Evolutionary conservation across 768 basidiomycete species (phyloP).

Genomic region (Hericium coralloides): DNA sequence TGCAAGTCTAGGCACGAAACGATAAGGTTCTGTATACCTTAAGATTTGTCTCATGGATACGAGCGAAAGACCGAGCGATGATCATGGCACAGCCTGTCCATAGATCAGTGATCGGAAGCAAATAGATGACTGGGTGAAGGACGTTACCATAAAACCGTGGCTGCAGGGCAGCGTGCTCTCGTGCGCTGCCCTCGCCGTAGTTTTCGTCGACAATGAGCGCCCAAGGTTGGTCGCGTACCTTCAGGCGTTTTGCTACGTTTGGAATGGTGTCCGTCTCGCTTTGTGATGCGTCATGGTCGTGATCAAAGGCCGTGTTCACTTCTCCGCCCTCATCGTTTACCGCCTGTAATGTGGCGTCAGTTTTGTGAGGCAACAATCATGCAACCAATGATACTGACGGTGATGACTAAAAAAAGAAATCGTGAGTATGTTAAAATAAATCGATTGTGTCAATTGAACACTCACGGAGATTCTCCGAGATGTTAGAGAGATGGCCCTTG

Average conservation of each 20-base stretch:
- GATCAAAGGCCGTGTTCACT: constrained; percentile 87
- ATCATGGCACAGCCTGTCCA: constrained; percentile 73
- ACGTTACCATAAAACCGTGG: constrained; percentile 81
- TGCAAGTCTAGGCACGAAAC: not conserved
- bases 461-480: constrained; percentile 89
- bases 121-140: no score
- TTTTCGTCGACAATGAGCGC: constrained; percentile 92
- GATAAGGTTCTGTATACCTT: constrained; percentile 36
- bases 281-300: constrained; percentile 37
- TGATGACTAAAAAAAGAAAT: constrained; percentile 55
- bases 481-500: constrained; percentile 94
- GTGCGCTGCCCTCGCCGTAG: constrained; percentile 95
- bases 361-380: constrained; percentile 3
- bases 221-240: constrained; percentile 80
- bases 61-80: constrained; percentile 88
- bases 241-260: constrained; percentile 82
- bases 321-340: constrained; percentile 93
- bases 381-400: constrained; percentile 32
- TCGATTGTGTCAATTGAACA: constrained; percentile 11
- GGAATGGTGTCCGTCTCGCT: constrained; percentile 75
- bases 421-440: not conserved
- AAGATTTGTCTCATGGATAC: constrained; percentile 96
- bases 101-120: not conserved
- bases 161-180: constrained; percentile 96
- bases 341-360: constrained; percentile 36